phyloP scores from a whole-genome alignment of 192 early-diverging fungal species.

The Umbelopsis sp. region DNA sequence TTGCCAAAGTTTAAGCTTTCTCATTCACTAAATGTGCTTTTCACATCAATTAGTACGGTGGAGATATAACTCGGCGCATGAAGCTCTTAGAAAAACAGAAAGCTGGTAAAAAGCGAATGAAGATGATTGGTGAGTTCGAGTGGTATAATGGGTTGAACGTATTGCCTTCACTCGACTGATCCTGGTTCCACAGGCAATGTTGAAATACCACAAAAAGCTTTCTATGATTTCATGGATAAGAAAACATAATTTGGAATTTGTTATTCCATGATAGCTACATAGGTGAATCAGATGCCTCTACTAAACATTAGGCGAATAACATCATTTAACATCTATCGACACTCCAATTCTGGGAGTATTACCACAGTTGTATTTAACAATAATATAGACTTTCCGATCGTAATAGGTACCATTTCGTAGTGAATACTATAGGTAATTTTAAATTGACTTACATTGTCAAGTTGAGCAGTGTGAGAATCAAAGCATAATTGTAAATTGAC shows the following conservation, averaged over 20 bases:
- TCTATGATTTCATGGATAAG: slow-evolving; percentile 68
- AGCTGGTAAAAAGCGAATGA: slow-evolving; percentile 95
- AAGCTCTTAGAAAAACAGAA: slow-evolving; percentile 95
- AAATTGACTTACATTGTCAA: too few relatives aligned
- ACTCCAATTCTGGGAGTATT: too few relatives aligned
- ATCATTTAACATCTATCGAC: too few relatives aligned
- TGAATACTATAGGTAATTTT: too few relatives aligned
- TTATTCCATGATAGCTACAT: too few relatives aligned
- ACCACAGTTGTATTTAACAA: too few relatives aligned
- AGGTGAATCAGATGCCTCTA: too few relatives aligned
- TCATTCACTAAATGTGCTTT: neutral
- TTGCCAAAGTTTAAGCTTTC: neutral
- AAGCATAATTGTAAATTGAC: too few relatives aligned
- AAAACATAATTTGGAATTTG: slow-evolving; percentile 18
- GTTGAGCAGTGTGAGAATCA: too few relatives aligned
- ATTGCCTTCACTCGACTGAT: neutral
- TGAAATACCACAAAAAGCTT: slow-evolving; percentile 91
- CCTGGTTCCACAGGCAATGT: slow-evolving; percentile 68
- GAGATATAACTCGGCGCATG: slow-evolving; percentile 97
- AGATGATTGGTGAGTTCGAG: slow-evolving; percentile 57
- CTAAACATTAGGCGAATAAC: too few relatives aligned
- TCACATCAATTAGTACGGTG: slow-evolving; percentile 71
- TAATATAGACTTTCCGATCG: too few relatives aligned
- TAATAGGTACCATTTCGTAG: too few relatives aligned
- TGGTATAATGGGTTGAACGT: neutral